Percentiles rank a stretch among this genome's conserved stretches.
phyloP scores from a whole-genome alignment of 306 rosid genomes.

The Castanopsis chinensis region DNA sequence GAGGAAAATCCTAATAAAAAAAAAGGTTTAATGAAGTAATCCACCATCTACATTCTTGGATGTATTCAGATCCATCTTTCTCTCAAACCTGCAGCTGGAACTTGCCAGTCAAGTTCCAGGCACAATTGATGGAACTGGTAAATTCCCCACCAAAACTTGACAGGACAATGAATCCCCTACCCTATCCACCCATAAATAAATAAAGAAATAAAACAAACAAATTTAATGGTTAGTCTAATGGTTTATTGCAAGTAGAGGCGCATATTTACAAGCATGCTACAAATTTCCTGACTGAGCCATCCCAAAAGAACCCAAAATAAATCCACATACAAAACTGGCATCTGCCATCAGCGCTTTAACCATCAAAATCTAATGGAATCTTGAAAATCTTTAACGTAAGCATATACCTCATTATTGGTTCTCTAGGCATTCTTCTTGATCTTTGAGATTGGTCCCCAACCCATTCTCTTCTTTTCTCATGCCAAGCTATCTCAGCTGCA shows the following conservation, averaged over 20 bases:
- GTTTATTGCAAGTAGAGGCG: background rate
- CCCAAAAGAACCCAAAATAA: background rate
- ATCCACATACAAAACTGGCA: background rate
- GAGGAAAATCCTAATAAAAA: background rate
- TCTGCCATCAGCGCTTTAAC: background rate
- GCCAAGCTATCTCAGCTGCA: constrained; percentile 81
- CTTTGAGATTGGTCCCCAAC: constrained; percentile 46
- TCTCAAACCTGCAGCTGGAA: background rate
- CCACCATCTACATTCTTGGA: background rate
- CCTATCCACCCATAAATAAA: background rate
- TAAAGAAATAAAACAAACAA: background rate
- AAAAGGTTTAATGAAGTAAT: background rate
- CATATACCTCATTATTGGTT: constrained; percentile 58
- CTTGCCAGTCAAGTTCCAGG: too few relatives aligned
- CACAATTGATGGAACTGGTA: background rate
- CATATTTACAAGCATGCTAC: background rate
- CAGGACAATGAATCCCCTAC: background rate
- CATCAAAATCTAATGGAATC: background rate
- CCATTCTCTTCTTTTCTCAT: constrained; percentile 61
- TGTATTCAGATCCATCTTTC: background rate
- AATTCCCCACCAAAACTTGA: background rate
- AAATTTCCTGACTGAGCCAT: background rate
- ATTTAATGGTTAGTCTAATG: background rate
- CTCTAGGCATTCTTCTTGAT: constrained; percentile 36
- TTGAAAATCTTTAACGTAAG: background rate